Evolutionary conservation across 768 basidiomycete genomes (phyloP).

Genomic region (Amanita molliuscula): DNA sequence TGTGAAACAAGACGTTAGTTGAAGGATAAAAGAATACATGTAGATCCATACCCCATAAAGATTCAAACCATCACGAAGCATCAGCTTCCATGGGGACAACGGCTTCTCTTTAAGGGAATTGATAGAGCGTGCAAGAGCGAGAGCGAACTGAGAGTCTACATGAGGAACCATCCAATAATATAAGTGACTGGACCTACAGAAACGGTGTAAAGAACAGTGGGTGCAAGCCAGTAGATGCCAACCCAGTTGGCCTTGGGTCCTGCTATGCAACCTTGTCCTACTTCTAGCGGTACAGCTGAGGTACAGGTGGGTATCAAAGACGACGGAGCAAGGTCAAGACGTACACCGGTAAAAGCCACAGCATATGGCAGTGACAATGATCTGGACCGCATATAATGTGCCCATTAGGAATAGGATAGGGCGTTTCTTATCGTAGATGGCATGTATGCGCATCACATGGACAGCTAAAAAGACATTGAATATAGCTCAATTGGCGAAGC

Average conservation of each 20-base stretch:
- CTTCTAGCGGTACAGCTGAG: conserved; percentile 57
- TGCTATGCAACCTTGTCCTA: conserved; percentile 78
- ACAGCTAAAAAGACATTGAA: conserved; percentile 29
- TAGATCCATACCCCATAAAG: conserved; percentile 54
- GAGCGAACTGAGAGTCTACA: conserved; percentile 31
- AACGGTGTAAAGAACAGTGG: conserved; percentile 60
- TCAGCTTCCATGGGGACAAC: conserved; percentile 68
- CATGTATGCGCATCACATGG: conserved; percentile 71
- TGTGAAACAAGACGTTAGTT: conserved; percentile 4
- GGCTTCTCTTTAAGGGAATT: conserved; percentile 47
- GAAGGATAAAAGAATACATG: neutral
- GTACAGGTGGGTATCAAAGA: conserved; percentile 3
- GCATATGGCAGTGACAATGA: conserved; percentile 62
- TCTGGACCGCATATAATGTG: conserved; percentile 51
- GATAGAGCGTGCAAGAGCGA: conserved; percentile 52
- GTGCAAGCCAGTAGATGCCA: conserved; percentile 76
- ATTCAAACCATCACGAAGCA: conserved; percentile 85
- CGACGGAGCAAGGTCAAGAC: conserved; percentile 14
- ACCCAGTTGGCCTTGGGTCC: conserved; percentile 77
- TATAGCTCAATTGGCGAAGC: neutral
- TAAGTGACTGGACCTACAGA: conserved; percentile 36
- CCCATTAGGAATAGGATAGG: conserved; percentile 46
- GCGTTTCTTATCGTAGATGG: conserved; percentile 62
- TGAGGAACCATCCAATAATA: neutral
- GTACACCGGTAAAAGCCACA: conserved; percentile 72